Evolutionary conservation across 2,329 filamentous ascomycete species (phyloP), one percentile per base, ranked within the genome.

Genomic region (Saccharata proteae): DNA sequence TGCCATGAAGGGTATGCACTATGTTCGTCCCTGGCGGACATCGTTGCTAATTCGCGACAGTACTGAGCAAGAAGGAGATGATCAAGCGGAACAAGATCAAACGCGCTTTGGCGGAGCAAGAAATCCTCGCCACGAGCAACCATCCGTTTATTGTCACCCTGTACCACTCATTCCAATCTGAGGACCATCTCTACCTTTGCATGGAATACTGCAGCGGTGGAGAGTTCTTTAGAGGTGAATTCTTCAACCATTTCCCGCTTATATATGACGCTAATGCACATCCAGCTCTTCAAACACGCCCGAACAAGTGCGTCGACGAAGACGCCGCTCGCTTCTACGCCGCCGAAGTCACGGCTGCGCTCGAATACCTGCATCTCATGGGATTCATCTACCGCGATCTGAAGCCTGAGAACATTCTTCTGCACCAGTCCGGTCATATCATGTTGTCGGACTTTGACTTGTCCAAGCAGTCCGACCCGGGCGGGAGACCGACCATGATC

Each of bases 11-110:
- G 88, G 88, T 94, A 56, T 44, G 67, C 55, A 38, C 9, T 30
- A 14, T 18, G 29, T 17, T 26, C 28, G 5, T 11, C 25, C 12
- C 15, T 17, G 27, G n/a, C 29, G 16, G 12, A 16, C 8, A 26
- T 15, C 34, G 23, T 13, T 31, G 26, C 52, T 60, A 41, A 59
- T 42, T 29, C 18, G 30, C 32, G 27, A 11, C 51, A 96, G 90
- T 98, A 5, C 56, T 98, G 58, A 96, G 86, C 69, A 98, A 98
- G 62, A 94, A 96, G 67, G 90, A 98, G 59, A 98, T 98, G 90
- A 98, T 98, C 60, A 98, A 98, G 66, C 80, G 90, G 36, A 98
- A 98, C 68, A 98, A 98, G 71, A 98, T 98, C 64, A 98, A 98
- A 71, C 77, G 90, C 52, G 90, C 90, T 10, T 68, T 98, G 44